These are phyloP conservation scores for Tylopilus plumbeoviolaceoides DNA, from an alignment of 768 basidiomycete species.

Conservation along the genomic window DNA sequence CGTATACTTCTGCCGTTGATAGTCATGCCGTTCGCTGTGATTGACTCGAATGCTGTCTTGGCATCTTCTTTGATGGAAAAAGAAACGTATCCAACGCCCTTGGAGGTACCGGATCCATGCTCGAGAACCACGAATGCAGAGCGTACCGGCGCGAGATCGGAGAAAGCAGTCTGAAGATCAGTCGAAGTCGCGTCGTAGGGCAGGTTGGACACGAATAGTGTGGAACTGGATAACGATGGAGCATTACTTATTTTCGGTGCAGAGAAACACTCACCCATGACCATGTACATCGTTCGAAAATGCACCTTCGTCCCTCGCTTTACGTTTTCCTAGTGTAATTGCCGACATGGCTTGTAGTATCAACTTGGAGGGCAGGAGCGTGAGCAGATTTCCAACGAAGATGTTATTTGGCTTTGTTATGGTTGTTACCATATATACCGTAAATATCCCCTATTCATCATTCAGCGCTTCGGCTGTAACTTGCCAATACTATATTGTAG, in stretches of 20 bases:
- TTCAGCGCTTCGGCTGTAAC: too few species aligned
- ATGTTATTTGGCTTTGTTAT: conserved; percentile 11
- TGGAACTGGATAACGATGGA: conserved; percentile 47
- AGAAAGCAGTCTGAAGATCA: conserved; percentile 90
- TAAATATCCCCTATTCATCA: too few species aligned
- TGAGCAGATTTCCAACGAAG: not conserved
- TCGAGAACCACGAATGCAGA: conserved; percentile 92
- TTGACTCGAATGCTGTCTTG: conserved; percentile 60
- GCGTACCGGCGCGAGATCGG: conserved; percentile 91
- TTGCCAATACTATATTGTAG: too few species aligned
- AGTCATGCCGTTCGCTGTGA: conserved; percentile 59
- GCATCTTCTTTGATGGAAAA: conserved; percentile 91
- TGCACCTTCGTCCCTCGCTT: conserved; percentile 19
- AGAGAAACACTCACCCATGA: conserved; percentile 21
- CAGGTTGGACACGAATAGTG: conserved; percentile 90
- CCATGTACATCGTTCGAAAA: not conserved
- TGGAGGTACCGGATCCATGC: conserved; percentile 68
- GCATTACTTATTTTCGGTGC: too few species aligned
- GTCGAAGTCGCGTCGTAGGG: conserved; percentile 88
- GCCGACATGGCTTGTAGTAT: conserved; percentile 2
- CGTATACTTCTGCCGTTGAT: conserved; percentile 68
- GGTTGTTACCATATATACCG: not conserved
- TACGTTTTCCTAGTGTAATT: conserved; percentile 26
- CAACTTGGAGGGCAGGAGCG: not conserved
- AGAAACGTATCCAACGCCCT: conserved; percentile 95